Evolutionary conservation across 257 asterid genomes (phyloP), one percentile per base, ranked within the genome.

Genomic region (Ilex aquifolium): DNA sequence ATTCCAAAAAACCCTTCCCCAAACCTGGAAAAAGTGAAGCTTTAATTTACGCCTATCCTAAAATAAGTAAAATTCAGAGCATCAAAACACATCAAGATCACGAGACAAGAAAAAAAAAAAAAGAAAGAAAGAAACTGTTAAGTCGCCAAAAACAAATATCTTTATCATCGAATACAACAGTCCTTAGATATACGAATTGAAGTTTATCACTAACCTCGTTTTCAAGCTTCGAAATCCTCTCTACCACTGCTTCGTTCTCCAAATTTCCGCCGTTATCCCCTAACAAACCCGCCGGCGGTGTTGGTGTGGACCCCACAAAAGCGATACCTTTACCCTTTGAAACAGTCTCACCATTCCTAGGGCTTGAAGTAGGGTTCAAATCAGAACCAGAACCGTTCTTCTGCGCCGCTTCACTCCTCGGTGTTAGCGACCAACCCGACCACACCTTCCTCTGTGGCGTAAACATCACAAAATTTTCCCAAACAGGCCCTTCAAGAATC

Each of bases 371-470:
- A 4, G 27, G 27, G 57, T 53, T 77, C 78, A 57, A 54, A 42
- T 65, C 74, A 7, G 83, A 77, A 36, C 69, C 73, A 8, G 86
- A 64, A 57, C 79, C 91, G 64, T 69, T 75, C 67, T 78, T 77
- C 36, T 71, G 85, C 55, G 67, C 75, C 65, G 80, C 68, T 51
- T 83, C 92, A 71, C 69, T 88, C 73, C 83, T 75, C 44, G 95
- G 89, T 57, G 95, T 74, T 69, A 69, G 75, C 72, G 82, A 67
- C 97, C 77, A 69, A 8, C 76, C 74, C 8, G 74, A 66, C 79
- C 95, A 83, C 14, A 78, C 81, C 74, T 80, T 80, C 70, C 61
- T 85, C 82, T 76, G 78, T 61, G 97, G 95, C 70, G 95, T 74
- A 65, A 90, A 85, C 91, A 92, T 91, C 59, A 44, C 65, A 29